Evolutionary conservation across 441 rosid species (phyloP).

Genomic region (Biscutella auriculata): DNA sequence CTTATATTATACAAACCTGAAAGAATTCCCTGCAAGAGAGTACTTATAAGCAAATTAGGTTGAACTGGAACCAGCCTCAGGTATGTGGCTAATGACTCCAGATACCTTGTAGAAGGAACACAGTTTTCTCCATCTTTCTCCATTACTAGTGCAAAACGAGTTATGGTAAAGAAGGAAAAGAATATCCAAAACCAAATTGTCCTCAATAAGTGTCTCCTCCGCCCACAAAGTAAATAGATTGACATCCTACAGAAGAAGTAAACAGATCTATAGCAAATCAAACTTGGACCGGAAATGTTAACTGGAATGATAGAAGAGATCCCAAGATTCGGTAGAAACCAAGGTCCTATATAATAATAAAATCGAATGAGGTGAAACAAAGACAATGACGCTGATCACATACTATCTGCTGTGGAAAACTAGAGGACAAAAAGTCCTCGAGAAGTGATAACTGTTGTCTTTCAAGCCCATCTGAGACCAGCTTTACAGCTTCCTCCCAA

Average conservation of each 20-base stretch:
- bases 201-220: slow-evolving; percentile 81
- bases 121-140: slow-evolving; percentile 71
- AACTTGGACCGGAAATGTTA: not conserved
- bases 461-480: slow-evolving; percentile 84
- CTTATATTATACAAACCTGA: slow-evolving; percentile 56
- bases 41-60: slow-evolving; percentile 19
- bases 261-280: not conserved
- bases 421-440: slow-evolving; percentile 44
- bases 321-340: not conserved
- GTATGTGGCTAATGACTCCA: slow-evolving; percentile 17
- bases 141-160: slow-evolving; percentile 61
- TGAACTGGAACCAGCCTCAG: slow-evolving; percentile 8
- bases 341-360: not conserved
- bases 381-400: slow-evolving; percentile 7
- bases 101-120: slow-evolving; percentile 70
- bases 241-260: slow-evolving; percentile 36
- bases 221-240: slow-evolving; percentile 91
- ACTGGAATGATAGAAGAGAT: not conserved
- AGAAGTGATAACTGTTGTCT: slow-evolving; percentile 45
- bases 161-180: slow-evolving; percentile 80
- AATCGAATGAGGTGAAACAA: not conserved
- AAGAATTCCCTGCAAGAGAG: slow-evolving; percentile 51
- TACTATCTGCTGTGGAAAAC: slow-evolving; percentile 69
- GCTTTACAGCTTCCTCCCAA: slow-evolving; percentile 41
- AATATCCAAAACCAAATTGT: slow-evolving; percentile 72